These are phyloP conservation scores for Cyathus pygmaeus DNA, from an alignment of 1,284 basidiomycete genomes.

Conservation along the genomic window DNA sequence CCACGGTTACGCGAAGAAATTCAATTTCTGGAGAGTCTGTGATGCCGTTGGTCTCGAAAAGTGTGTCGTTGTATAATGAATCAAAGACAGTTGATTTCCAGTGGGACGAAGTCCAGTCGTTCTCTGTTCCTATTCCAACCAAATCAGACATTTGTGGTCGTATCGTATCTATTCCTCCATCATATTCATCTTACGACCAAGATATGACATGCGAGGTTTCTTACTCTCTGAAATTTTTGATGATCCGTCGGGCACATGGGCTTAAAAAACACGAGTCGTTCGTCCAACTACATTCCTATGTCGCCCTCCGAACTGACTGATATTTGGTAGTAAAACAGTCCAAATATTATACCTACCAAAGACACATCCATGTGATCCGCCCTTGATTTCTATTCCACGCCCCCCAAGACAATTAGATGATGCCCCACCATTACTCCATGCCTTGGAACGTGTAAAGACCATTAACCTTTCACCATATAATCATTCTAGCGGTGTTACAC, in stretches of 20 bases:
- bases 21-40: conserved; percentile 28
- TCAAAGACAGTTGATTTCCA: conserved; percentile 21
- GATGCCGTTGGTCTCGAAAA: conserved; percentile 37
- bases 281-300: conserved; percentile 28
- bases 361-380: conserved; percentile 45
- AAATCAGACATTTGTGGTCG: conserved; percentile 37
- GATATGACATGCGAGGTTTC: conserved; percentile 49
- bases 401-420: conserved; percentile 17
- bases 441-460: conserved; percentile 41
- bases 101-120: conserved; percentile 42
- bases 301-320: no score
- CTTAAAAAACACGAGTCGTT: conserved; percentile 54
- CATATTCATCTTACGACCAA: conserved; percentile 47
- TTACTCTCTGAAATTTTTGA: conserved; percentile 52
- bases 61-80: conserved; percentile 41
- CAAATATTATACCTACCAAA: conserved; percentile 53
- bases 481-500: conserved; percentile 27
- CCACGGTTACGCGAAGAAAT: conserved; percentile 42
- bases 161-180: conserved; percentile 49
- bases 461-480: conserved; percentile 33
- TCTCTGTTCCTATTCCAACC: conserved; percentile 52
- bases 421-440: conserved; percentile 14
- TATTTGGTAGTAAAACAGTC: conserved; percentile 34
- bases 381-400: conserved; percentile 37
- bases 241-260: conserved; percentile 53